phyloP scores from a whole-genome alignment of 768 basidiomycete species.

The Lentinula lateritia region DNA sequence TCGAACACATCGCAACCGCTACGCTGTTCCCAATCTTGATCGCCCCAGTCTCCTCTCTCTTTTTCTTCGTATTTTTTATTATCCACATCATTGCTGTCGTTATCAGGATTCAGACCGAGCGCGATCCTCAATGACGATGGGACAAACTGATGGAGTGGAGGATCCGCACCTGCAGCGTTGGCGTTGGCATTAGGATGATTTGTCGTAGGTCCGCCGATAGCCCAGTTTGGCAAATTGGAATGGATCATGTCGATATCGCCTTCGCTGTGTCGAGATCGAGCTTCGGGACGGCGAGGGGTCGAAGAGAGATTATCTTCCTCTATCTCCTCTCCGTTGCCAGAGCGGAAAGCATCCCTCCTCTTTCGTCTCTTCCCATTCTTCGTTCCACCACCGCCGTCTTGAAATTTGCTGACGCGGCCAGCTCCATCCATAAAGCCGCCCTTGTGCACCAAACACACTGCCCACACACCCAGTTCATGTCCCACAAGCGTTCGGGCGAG shows the following conservation, averaged over 20 bases:
- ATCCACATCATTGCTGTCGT: constrained; percentile 8
- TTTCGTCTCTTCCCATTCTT: not conserved
- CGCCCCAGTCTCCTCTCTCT: constrained; percentile 9
- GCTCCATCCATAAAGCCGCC: constrained; percentile 40
- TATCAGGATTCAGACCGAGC: constrained; percentile 32
- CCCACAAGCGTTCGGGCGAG: constrained; percentile 75
- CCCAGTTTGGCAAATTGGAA: not conserved
- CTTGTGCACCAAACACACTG: constrained; percentile 69
- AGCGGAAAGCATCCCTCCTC: not conserved
- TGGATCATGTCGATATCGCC: not conserved
- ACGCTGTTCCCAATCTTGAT: constrained; percentile 1
- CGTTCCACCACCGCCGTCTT: not conserved
- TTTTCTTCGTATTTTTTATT: constrained; percentile 8
- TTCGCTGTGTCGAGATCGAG: not conserved
- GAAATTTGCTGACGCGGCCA: constrained; percentile 2
- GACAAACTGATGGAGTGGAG: constrained; percentile 21
- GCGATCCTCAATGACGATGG: constrained; percentile 40
- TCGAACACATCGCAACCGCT: constrained; percentile 10
- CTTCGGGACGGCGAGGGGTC: not conserved
- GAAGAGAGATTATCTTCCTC: not conserved
- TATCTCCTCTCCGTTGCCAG: not conserved
- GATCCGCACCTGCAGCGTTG: not conserved
- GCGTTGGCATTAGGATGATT: not conserved
- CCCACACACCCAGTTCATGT: constrained; percentile 91
- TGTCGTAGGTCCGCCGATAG: not conserved